Conservation (phyloP, 768 basidiomycete genomes). For the Austroboletus eburneus region DNA sequence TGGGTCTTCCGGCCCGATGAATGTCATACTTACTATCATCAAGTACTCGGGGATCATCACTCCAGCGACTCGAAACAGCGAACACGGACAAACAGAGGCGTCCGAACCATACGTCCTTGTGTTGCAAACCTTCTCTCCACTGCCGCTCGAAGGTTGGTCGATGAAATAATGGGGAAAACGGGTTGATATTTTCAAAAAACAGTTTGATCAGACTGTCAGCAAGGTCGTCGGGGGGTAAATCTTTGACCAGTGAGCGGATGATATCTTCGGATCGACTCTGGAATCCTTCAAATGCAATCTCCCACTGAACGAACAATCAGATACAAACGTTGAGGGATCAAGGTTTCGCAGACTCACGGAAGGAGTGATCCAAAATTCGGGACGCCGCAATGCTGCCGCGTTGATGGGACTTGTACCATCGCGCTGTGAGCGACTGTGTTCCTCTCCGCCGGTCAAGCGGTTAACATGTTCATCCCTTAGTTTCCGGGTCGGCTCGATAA, state of each 20-base stretch:
- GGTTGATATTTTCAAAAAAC: slow-evolving; percentile 63
- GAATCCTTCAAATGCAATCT: slow-evolving; percentile 49
- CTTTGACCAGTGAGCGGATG: slow-evolving; percentile 32
- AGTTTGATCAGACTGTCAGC: slow-evolving; percentile 54
- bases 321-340: not conserved
- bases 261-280: slow-evolving; percentile 26
- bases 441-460: slow-evolving; percentile 27
- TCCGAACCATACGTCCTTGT: slow-evolving; percentile 55
- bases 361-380: slow-evolving; percentile 57
- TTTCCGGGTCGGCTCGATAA: slow-evolving; percentile 51
- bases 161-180: slow-evolving; percentile 64
- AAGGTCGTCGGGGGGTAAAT: slow-evolving; percentile 65
- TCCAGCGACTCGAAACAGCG: slow-evolving; percentile 66
- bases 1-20: slow-evolving; percentile 17
- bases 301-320: slow-evolving; percentile 44
- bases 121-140: slow-evolving; percentile 50
- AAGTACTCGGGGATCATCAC: slow-evolving; percentile 56
- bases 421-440: slow-evolving; percentile 11
- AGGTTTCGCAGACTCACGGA: slow-evolving; percentile 35
- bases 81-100: slow-evolving; percentile 60
- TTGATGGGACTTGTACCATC: slow-evolving; percentile 20
- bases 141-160: slow-evolving; percentile 64
- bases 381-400: slow-evolving; percentile 33
- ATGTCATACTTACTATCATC: slow-evolving; percentile 26
- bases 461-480: slow-evolving; percentile 49